Conservation (phyloP, 768 basidiomycete genomes). For the Strobilomyces dryophilus region DNA sequence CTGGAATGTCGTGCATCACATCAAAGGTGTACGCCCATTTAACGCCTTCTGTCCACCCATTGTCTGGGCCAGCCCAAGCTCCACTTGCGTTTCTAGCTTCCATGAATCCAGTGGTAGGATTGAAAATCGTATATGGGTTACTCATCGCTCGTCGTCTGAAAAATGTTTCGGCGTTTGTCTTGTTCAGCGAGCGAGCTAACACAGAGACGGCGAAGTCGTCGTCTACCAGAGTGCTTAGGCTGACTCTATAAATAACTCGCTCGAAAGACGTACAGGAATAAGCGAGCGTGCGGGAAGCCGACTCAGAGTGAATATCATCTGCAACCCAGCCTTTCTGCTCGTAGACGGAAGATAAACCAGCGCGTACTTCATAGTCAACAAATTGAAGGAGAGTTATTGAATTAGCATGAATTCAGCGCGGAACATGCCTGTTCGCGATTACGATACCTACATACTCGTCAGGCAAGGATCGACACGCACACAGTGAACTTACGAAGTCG, state of each 20-base stretch:
- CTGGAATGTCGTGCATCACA: constrained; percentile 66
- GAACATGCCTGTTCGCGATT: constrained; percentile 5
- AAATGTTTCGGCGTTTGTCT: constrained; percentile 44
- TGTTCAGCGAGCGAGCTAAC: constrained; percentile 52
- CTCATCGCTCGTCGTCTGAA: constrained; percentile 53
- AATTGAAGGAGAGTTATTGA: constrained; percentile 34
- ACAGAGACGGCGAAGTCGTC: constrained; percentile 32
- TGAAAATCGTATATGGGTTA: constrained; percentile 64
- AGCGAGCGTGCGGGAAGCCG: constrained; percentile 72
- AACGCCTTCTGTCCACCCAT: constrained; percentile 83
- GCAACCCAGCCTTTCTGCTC: constrained; percentile 47
- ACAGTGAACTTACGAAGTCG: constrained; percentile 39
- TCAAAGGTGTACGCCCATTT: constrained; percentile 78
- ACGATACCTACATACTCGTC: constrained; percentile 16
- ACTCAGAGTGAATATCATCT: constrained; percentile 49
- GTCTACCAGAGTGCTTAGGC: constrained; percentile 38
- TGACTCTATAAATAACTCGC: not conserved
- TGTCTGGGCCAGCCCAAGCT: constrained; percentile 64
- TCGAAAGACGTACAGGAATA: constrained; percentile 58
- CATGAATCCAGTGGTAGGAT: constrained; percentile 69
- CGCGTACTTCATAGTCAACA: constrained; percentile 78
- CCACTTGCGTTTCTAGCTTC: constrained; percentile 70
- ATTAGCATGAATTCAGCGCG: not conserved
- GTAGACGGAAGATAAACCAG: constrained; percentile 48
- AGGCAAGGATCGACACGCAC: not conserved